These are phyloP conservation scores for Fusarium sp. DNA, from an alignment of 2,329 filamentous ascomycete genomes.

Conservation along the genomic window DNA sequence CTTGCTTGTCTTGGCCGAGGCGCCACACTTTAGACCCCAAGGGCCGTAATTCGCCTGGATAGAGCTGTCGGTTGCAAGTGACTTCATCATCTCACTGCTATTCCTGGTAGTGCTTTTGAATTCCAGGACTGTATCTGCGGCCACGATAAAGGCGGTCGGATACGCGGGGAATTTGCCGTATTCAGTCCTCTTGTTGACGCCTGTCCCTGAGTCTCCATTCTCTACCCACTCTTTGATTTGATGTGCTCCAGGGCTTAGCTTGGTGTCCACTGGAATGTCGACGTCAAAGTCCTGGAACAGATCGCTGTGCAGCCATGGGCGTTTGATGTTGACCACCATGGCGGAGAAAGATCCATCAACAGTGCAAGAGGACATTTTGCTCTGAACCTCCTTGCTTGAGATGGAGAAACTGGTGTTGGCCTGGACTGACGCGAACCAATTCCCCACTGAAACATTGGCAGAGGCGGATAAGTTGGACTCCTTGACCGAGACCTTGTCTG, in stretches of 20 bases:
- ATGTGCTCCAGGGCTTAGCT: neutral
- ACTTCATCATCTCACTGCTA: neutral
- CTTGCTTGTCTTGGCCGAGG: neutral
- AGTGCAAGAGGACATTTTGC: neutral
- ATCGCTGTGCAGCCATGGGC: neutral
- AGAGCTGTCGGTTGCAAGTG: neutral
- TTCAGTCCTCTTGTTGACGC: neutral
- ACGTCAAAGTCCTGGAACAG: neutral
- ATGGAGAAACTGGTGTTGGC: neutral
- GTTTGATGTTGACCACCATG: neutral
- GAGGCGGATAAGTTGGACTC: no score
- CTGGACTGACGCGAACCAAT: neutral
- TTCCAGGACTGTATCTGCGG: neutral
- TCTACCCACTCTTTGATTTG: neutral
- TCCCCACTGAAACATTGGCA: no score
- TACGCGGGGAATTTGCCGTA: conserved; percentile 1
- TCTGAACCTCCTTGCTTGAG: neutral
- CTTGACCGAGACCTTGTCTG: neutral
- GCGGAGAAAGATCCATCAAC: neutral
- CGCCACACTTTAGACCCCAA: neutral
- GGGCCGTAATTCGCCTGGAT: neutral
- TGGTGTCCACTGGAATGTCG: neutral
- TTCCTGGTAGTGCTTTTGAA: neutral
- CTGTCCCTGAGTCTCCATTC: neutral
- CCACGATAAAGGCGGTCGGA: neutral